phyloP scores from a whole-genome alignment of 2,329 filamentous ascomycete species.

The Aspergillus sp. region DNA sequence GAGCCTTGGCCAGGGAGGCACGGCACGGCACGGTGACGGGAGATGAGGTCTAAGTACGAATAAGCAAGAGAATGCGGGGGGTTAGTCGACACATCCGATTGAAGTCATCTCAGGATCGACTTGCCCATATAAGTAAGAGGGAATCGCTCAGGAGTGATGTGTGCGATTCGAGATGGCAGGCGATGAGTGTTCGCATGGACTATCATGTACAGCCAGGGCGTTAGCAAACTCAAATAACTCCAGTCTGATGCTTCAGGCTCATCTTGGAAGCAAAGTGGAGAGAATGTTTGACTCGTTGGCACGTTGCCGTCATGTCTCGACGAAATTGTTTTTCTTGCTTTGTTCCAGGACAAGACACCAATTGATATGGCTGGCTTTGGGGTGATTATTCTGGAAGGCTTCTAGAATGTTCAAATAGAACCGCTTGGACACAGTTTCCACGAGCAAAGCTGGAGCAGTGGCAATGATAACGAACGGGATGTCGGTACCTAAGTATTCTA shows the following conservation, averaged over 20 bases:
- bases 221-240: constrained; percentile 3
- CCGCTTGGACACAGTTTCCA: no score
- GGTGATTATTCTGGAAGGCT: no score
- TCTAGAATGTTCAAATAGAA: no score
- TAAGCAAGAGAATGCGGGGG: background rate
- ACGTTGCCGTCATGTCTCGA: no score
- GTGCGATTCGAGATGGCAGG: background rate
- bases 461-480: no score
- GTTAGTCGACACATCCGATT: background rate
- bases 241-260: background rate
- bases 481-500: constrained; percentile 20
- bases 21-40: background rate
- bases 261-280: background rate
- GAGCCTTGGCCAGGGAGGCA: background rate
- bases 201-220: background rate
- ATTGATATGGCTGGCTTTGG: no score
- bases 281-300: no score
- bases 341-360: no score
- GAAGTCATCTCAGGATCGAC: background rate
- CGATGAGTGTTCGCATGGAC: background rate
- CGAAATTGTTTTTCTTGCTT: no score
- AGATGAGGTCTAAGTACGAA: background rate
- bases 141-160: background rate
- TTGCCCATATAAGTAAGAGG: background rate
- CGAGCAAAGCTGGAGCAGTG: no score